A percentile compares a stretch with the other conserved stretches of the same genome.
Evolutionary conservation across 768 basidiomycete species (phyloP).

Genomic region (Rhizopogon rudus): DNA sequence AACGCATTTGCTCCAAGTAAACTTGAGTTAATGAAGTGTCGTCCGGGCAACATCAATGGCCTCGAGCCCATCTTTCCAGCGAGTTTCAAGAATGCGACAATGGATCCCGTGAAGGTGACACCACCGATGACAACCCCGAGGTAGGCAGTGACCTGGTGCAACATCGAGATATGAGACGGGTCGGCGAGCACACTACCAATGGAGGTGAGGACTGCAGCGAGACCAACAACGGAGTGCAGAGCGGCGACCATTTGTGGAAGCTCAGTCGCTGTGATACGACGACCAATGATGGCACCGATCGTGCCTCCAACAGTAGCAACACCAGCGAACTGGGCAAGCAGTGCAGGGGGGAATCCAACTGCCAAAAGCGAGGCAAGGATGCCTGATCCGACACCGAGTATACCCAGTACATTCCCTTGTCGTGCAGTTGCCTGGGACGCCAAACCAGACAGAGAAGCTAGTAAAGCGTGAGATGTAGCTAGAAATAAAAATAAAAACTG

Average conservation of each 20-base stretch:
- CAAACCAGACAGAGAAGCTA: slow-evolving; percentile 76
- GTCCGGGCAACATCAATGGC: slow-evolving; percentile 67
- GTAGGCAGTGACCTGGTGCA: slow-evolving; percentile 83
- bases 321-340: slow-evolving; percentile 73
- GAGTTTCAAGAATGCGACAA: slow-evolving; percentile 86
- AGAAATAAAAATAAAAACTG: not conserved
- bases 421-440: slow-evolving; percentile 78
- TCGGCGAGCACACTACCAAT: slow-evolving; percentile 78
- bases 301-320: slow-evolving; percentile 72
- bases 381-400: slow-evolving; percentile 79
- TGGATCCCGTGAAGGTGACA: slow-evolving; percentile 85
- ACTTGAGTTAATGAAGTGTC: slow-evolving; percentile 68
- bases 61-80: slow-evolving; percentile 77
- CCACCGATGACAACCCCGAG: slow-evolving; percentile 85
- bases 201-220: slow-evolving; percentile 84
- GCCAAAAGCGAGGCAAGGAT: slow-evolving; percentile 77
- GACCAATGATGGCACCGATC: slow-evolving; percentile 68
- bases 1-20: slow-evolving; percentile 69
- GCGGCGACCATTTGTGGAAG: slow-evolving; percentile 82
- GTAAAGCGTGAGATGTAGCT: not conserved
- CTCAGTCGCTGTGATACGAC: slow-evolving; percentile 83
- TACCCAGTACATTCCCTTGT: slow-evolving; percentile 85
- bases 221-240: slow-evolving; percentile 84
- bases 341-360: slow-evolving; percentile 74
- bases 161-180: slow-evolving; percentile 56